phyloP scores from a whole-genome alignment of 305 asterid species.

The Lippia alba region DNA sequence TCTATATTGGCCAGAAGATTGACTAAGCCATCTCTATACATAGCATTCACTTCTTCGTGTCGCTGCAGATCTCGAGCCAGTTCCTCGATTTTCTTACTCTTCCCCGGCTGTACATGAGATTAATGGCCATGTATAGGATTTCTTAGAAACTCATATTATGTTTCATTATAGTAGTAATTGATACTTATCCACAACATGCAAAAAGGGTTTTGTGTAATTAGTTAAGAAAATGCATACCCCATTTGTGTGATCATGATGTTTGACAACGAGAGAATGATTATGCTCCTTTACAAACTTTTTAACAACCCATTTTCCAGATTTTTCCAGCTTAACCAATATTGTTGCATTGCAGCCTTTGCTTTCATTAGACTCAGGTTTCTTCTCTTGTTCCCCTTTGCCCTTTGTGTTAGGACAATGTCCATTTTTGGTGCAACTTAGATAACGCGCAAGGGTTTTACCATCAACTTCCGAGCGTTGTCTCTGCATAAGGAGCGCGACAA shows the following conservation, averaged over 20 bases:
- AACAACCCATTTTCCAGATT: constrained; percentile 65
- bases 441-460: constrained; percentile 65
- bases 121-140: background rate
- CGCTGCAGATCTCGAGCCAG: constrained; percentile 58
- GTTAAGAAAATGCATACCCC: constrained; percentile 40
- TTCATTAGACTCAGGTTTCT: constrained; percentile 54
- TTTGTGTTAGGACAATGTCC: constrained; percentile 51
- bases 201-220: no score
- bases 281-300: constrained; percentile 66
- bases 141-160: no score
- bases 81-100: constrained; percentile 62
- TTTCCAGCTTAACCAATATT: constrained; percentile 55
- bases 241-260: constrained; percentile 32
- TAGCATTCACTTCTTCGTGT: constrained; percentile 57
- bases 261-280: constrained; percentile 56
- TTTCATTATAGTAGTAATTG: no score
- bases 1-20: constrained; percentile 49
- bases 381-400: constrained; percentile 50
- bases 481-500: constrained; percentile 61
- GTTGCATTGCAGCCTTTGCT: constrained; percentile 75
- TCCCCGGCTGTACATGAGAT: constrained; percentile 42
- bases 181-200: no score
- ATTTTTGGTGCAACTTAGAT: constrained; percentile 71
- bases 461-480: constrained; percentile 67
- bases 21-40: constrained; percentile 46